Base-by-base conservation (phyloP, 257 asterid species). In the Lycium ferocissimum region DNA sequence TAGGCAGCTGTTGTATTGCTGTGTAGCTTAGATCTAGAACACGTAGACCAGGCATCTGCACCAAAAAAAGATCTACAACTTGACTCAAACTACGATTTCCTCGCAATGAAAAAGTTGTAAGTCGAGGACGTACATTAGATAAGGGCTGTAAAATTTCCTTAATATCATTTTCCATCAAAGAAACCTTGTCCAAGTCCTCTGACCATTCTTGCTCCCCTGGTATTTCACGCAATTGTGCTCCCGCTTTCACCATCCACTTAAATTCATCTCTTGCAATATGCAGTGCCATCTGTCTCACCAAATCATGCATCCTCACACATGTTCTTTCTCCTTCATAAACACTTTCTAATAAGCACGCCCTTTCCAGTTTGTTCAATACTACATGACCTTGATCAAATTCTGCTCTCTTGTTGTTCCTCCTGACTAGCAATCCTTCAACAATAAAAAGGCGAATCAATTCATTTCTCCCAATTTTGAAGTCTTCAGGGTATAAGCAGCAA, bases 401-500 rank as follows among this genome's bases (percentile, higher is more conserved):
- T 20, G 40, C 82, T 6, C 13, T 4, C 38, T 58, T n/a, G 0
- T 38, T 75, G 35, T 61, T 54, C 58, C 72, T 61, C 78, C 47
- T n/a, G 15, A 58, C 87, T 49, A 84, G 54, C n/a, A 89, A 56
- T 22, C 43, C 83, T 61, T 80, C 88, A 20, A 54, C 81, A 37
- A 86, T 83, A 33, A 84, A 85, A 17, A 49, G 69, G 9, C 0
- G 14, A 11, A 88, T 57, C 56, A 88, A 18, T 75, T 82, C 87
- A 61, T 80, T 56, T 84, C 71, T 73, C 6, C 2, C 5, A 11
- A 84, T 84, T 14, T 1, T 0, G 7, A 1, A 26, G 12, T 86
- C 88, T 78, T 84, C 85, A 35, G 88, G 88, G 80, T 87, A 87
- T 40, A 85, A 69, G 22, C 86, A 85, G 53, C 86, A 86, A 67